Conservation (phyloP, 2,329 filamentous ascomycete genomes). For the Fusarium sp. region DNA sequence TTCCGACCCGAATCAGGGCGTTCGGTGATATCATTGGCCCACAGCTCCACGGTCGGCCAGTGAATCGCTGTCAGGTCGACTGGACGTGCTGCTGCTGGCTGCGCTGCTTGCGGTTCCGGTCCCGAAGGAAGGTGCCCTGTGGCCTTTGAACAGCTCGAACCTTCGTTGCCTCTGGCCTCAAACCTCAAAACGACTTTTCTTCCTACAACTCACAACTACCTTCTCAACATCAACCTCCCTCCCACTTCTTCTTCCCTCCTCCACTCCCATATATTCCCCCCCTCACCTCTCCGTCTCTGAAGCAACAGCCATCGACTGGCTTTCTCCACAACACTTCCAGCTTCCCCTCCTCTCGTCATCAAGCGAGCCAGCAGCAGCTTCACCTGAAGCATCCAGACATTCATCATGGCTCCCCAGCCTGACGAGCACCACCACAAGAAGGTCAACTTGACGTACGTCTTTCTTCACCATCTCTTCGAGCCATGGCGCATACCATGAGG, state of each 20-base stretch:
- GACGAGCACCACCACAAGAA: constrained; percentile 70
- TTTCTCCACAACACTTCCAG: constrained; percentile 34
- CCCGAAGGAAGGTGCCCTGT: constrained; percentile 41
- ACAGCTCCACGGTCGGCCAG: constrained; percentile 41
- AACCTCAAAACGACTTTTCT: constrained; percentile 33
- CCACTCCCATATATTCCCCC: not conserved
- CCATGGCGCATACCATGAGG: not conserved
- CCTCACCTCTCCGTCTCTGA: constrained; percentile 6
- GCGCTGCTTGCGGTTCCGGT: constrained; percentile 36
- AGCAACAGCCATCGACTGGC: constrained; percentile 31
- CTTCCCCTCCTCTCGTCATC: constrained; percentile 40
- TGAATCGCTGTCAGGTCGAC: constrained; percentile 40
- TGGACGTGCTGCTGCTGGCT: constrained; percentile 3
- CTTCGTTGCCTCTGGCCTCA: constrained; percentile 36
- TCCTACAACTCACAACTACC: constrained; percentile 30
- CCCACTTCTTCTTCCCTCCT: not conserved
- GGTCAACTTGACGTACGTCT: constrained; percentile 78
- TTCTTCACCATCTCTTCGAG: not conserved
- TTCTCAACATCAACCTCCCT: constrained; percentile 26
- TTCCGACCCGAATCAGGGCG: constrained; percentile 47
- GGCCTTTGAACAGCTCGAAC: constrained; percentile 44
- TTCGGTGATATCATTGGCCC: constrained; percentile 49
- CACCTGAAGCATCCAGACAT: constrained; percentile 41
- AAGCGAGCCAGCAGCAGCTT: constrained; percentile 41
- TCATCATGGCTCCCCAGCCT: constrained; percentile 75